These are phyloP conservation scores for Aschersonia sp. DNA, from an alignment of 2,329 filamentous ascomycete species.

Conservation along the genomic window DNA sequence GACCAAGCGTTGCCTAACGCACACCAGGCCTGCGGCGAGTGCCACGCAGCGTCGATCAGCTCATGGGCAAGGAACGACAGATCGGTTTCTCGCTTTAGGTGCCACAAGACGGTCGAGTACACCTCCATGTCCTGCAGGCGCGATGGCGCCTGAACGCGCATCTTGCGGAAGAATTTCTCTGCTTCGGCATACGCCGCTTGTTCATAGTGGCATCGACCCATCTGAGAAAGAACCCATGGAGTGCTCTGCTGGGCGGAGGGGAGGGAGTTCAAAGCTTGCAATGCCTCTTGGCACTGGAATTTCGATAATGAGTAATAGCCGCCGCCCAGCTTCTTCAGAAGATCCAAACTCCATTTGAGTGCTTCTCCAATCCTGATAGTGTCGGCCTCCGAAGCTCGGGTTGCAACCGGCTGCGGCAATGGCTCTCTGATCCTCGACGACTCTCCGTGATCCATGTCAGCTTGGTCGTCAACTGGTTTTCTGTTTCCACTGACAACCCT, in stretches of 20 bases:
- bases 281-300: slow-evolving; percentile 64
- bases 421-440: slow-evolving; percentile 29
- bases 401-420: slow-evolving; percentile 18
- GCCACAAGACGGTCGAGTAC: slow-evolving; percentile 98
- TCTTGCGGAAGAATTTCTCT: slow-evolving; percentile 68
- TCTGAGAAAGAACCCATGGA: slow-evolving; percentile 81
- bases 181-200: slow-evolving; percentile 75
- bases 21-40: slow-evolving; percentile 92
- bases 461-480: slow-evolving; percentile 53
- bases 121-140: slow-evolving; percentile 92
- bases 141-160: slow-evolving; percentile 67
- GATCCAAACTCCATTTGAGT: slow-evolving; percentile 60
- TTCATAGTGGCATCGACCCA: slow-evolving; percentile 85
- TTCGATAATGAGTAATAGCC: slow-evolving; percentile 67
- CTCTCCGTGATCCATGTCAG: slow-evolving; percentile 58
- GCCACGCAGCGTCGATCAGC: slow-evolving; percentile 70
- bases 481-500: slow-evolving; percentile 83
- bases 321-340: slow-evolving; percentile 67
- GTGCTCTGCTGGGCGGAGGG: slow-evolving; percentile 70
- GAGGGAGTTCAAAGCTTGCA: slow-evolving; percentile 58
- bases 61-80: slow-evolving; percentile 87
- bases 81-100: slow-evolving; percentile 82
- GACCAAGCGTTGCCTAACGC: slow-evolving; percentile 92
- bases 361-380: slow-evolving; percentile 57
- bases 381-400: slow-evolving; percentile 34